Percentiles rank a stretch among this genome's conserved stretches.
Evolutionary conservation across 306 rosid genomes (phyloP).

Genomic region (Fagus crenata): DNA sequence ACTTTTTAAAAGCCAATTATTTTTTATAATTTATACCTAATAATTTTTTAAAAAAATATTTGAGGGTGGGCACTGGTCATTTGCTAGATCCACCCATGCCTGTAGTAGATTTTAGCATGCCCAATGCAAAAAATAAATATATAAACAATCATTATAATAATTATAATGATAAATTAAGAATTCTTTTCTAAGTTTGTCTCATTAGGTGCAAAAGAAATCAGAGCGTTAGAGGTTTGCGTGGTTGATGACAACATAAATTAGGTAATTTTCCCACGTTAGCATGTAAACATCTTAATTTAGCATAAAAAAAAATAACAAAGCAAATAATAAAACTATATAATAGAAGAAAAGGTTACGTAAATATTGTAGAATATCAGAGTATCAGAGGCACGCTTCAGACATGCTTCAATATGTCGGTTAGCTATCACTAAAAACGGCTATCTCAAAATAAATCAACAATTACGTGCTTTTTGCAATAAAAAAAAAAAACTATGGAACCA

Average conservation of each 20-base stretch:
- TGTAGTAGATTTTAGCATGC: not conserved
- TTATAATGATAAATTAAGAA: not conserved
- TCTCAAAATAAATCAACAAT: not conserved
- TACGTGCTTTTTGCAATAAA: not conserved
- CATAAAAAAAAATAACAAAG: not conserved
- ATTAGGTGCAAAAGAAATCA: constrained; percentile 36
- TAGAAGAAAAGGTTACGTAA: not conserved
- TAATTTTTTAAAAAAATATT: too few relatives aligned
- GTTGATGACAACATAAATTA: constrained; percentile 30
- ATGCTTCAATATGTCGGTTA: not conserved
- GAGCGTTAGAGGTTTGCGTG: constrained; percentile 30
- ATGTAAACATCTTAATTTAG: not conserved
- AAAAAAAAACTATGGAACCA: not conserved
- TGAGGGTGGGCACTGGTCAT: too few relatives aligned
- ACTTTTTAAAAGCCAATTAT: too few relatives aligned
- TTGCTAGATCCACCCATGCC: too few relatives aligned
- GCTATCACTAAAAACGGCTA: not conserved
- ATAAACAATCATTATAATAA: too few relatives aligned
- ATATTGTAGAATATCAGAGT: not conserved
- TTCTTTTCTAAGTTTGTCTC: constrained; percentile 27
- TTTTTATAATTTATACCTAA: too few relatives aligned
- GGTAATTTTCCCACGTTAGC: constrained; percentile 36
- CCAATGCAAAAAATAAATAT: not conserved
- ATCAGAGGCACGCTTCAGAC: not conserved
- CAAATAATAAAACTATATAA: not conserved